Evolutionary conservation across 2,329 filamentous ascomycete genomes (phyloP).

Genomic region (Chaetoscypha palmicola): DNA sequence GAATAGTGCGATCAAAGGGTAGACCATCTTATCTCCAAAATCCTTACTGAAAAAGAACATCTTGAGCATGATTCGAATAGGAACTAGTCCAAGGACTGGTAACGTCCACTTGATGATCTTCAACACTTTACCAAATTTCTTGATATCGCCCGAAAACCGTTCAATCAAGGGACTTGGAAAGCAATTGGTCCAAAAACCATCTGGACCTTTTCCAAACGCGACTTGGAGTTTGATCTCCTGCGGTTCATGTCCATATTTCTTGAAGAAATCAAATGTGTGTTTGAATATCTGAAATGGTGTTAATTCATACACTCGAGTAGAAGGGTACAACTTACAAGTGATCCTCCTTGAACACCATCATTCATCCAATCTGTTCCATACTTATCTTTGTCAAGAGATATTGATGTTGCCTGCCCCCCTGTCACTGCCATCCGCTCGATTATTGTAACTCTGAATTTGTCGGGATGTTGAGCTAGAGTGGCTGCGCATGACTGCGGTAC

Average conservation of each 20-base stretch:
- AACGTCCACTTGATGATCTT: constrained; percentile 54
- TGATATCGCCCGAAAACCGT: constrained; percentile 49
- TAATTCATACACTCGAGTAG: background rate
- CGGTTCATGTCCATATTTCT: constrained; percentile 47
- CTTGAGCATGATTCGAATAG: constrained; percentile 58
- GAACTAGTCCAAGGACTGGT: constrained; percentile 51
- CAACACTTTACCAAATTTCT: constrained; percentile 48
- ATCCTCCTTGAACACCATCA: constrained; percentile 57
- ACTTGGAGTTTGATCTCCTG: constrained; percentile 55
- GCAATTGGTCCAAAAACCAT: constrained; percentile 59
- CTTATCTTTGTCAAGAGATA: constrained; percentile 47
- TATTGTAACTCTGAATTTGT: constrained; percentile 58
- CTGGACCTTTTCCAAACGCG: constrained; percentile 52
- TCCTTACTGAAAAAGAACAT: constrained; percentile 63
- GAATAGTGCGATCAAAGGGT: constrained; percentile 67
- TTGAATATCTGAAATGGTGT: constrained; percentile 49
- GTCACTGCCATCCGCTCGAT: constrained; percentile 52
- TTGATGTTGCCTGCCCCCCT: constrained; percentile 55
- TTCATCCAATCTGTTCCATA: constrained; percentile 56
- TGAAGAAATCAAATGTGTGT: constrained; percentile 60
- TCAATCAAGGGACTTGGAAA: constrained; percentile 53
- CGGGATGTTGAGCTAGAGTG: constrained; percentile 57
- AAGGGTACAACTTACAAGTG: constrained; percentile 23
- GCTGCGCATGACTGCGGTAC: constrained; percentile 53
- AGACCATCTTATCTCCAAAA: constrained; percentile 63